These are phyloP conservation scores for Alternaria tenuissima DNA, from an alignment of 2,329 filamentous ascomycete species.

Conservation along the genomic window DNA sequence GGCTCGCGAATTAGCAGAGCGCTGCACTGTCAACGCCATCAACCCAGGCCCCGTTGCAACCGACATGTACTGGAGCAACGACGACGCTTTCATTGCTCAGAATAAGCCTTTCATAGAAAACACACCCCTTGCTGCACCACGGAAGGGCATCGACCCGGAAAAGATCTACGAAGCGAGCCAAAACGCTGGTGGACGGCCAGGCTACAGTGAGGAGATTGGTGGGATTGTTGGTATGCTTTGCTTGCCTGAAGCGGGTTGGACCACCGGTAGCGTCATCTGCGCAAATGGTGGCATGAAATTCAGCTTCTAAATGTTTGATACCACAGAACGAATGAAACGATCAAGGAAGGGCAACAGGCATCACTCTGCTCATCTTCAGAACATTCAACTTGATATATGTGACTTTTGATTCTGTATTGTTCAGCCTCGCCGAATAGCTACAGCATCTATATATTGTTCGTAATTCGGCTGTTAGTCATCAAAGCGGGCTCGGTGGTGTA, in stretches of 20 bases:
- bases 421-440: too few species aligned
- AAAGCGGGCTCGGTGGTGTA: conserved; percentile 51
- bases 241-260: conserved; percentile 75
- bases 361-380: too few species aligned
- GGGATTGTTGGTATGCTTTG: conserved; percentile 81
- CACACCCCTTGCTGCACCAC: conserved; percentile 70
- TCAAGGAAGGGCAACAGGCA: too few species aligned
- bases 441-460: background rate
- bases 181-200: conserved; percentile 62
- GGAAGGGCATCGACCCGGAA: conserved; percentile 68
- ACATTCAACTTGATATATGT: too few species aligned
- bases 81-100: conserved; percentile 64
- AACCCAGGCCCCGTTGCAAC: conserved; percentile 71
- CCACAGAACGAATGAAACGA: background rate
- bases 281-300: conserved; percentile 77
- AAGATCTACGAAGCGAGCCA: conserved; percentile 58
- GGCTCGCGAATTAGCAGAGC: conserved; percentile 68
- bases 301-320: conserved; percentile 27
- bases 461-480: background rate
- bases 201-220: conserved; percentile 74
- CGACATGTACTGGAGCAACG: conserved; percentile 69
- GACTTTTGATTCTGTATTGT: too few species aligned
- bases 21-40: conserved; percentile 70
- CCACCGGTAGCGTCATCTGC: conserved; percentile 80
- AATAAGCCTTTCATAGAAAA: conserved; percentile 69